A percentile compares a stretch with the other conserved stretches of the same genome.
These are phyloP conservation scores for Lenzites betulinus DNA, from an alignment of 768 basidiomycete genomes.

Conservation along the genomic window DNA sequence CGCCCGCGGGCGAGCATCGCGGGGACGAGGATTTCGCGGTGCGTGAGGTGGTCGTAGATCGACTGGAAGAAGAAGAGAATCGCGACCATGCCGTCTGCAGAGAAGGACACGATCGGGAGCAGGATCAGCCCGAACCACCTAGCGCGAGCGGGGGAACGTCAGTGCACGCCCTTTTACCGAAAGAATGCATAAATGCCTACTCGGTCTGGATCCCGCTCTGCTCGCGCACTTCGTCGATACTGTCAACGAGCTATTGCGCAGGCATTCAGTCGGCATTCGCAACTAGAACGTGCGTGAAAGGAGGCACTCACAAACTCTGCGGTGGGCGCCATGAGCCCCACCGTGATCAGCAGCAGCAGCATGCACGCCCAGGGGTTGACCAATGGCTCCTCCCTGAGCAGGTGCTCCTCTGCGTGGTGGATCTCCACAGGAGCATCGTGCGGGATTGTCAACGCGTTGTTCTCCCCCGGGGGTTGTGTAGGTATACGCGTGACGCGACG, in stretches of 20 bases:
- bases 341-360: conserved; percentile 48
- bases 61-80: conserved; percentile 56
- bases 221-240: conserved; percentile 56
- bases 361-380: conserved; percentile 68
- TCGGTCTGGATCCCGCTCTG: conserved; percentile 49
- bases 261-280: not conserved
- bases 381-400: conserved; percentile 52
- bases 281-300: not conserved
- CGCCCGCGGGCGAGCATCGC: conserved; percentile 63
- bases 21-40: conserved; percentile 44
- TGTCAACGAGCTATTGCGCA: conserved; percentile 56
- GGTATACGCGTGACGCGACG: conserved; percentile 64
- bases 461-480: conserved; percentile 68
- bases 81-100: conserved; percentile 67
- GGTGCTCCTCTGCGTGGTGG: conserved; percentile 37
- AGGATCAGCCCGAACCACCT: conserved; percentile 78
- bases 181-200: conserved; percentile 35
- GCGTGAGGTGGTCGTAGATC: conserved; percentile 43
- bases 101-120: conserved; percentile 72
- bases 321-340: conserved; percentile 66
- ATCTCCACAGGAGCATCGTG: conserved; percentile 41
- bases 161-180: not conserved
- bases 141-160: not conserved
- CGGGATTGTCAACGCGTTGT: conserved; percentile 43
- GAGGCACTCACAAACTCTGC: conserved; percentile 61